Evolutionary conservation across 129 eudicot species (phyloP), one percentile per base, ranked within the genome.

Genomic region (Chrysanthemum lavandulifolium): DNA sequence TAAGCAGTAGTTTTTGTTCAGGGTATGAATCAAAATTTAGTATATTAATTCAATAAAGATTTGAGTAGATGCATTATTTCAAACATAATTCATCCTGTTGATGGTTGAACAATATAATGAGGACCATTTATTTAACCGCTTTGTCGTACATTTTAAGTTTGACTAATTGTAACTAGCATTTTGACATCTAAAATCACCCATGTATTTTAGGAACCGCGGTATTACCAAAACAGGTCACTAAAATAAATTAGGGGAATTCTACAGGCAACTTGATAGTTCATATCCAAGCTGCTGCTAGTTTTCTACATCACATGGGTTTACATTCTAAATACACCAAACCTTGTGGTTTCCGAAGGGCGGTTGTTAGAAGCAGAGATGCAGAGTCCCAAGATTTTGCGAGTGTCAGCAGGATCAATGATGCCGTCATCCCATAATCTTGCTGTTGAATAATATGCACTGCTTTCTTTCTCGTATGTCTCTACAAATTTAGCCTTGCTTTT

Each of bases 351-450:
- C 0, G 87, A 86, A 48, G 77, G 15, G 13, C 86, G 88, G 67
- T 86, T 95, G 73, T 54, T 43, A 12, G 93, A 73, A 65, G 99
- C 97, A 51, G 97, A 89, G 52, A 95, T 51, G 80, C 96, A 90
- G 23, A 95, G 91, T 61, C 94, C 91, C 70, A 95, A 33, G 29
- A 88, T 66, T 75, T 86, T 95, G 18, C 99, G 88, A 3, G 99
- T 90, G 65, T 95, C 97, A 7, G 99, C 97, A 0, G 99, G 99
- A 81, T 95, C 99, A 23, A 90, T 88, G 10, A 95, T 72, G 60
- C 99, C 99, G 52, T 95, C 99, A 49, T 95, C 99, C 99, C 99
- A 95, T 74, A 95, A 87, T 63, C 99, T 84, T 21, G 99, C 96
- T 2, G 96, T 95, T 2, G 99, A 88, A 80, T 90, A 95, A 78